phyloP scores from a whole-genome alignment of 2,329 filamentous ascomycete genomes.

The Fusarium armeniacum region DNA sequence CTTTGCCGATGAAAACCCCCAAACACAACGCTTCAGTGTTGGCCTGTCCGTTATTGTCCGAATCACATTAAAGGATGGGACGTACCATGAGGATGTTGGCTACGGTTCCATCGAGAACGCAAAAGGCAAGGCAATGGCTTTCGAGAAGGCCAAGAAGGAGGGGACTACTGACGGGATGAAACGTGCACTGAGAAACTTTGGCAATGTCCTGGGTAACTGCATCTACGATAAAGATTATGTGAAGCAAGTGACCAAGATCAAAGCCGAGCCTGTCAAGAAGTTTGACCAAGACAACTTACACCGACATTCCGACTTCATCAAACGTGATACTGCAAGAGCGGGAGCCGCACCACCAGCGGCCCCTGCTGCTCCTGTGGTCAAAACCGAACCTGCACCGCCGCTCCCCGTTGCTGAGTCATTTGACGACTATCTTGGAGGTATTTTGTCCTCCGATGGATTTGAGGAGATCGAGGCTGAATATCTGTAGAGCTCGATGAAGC shows the following conservation, averaged over 20 bases:
- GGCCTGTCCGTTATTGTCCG: conserved; percentile 92
- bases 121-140: conserved; percentile 93
- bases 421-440: conserved; percentile 66
- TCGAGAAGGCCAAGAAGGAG: conserved; percentile 99
- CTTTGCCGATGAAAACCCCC: conserved; percentile 89
- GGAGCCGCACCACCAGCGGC: conserved; percentile 37
- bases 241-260: conserved; percentile 89
- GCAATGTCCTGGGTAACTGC: conserved; percentile 97
- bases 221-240: conserved; percentile 98
- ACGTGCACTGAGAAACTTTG: conserved; percentile 89
- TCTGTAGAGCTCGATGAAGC: conserved; percentile 79
- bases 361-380: conserved; percentile 41
- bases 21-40: conserved; percentile 83
- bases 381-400: conserved; percentile 48
- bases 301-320: conserved; percentile 81
- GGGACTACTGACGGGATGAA: conserved; percentile 96
- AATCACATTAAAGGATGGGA: conserved; percentile 90
- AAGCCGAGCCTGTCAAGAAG: conserved; percentile 77
- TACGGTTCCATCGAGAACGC: conserved; percentile 98
- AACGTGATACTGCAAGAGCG: conserved; percentile 64
- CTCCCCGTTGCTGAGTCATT: conserved; percentile 59
- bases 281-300: conserved; percentile 86
- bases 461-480: conserved; percentile 56
- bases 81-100: conserved; percentile 97
- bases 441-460: conserved; percentile 56